phyloP scores from a whole-genome alignment of 768 basidiomycete species.

The Collybia sordida region DNA sequence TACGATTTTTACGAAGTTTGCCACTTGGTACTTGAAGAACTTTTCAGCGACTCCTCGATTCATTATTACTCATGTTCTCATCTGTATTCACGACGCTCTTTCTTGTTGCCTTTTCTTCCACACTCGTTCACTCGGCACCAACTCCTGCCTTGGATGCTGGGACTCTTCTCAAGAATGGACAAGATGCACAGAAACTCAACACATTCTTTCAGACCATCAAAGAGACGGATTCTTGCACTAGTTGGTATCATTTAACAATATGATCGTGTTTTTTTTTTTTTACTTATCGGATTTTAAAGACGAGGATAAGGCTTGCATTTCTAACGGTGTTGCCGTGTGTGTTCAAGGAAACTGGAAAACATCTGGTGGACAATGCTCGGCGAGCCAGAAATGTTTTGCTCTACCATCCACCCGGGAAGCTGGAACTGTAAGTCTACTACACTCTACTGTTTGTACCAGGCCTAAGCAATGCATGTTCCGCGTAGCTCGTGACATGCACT shows the following conservation, averaged over 20 bases:
- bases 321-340: conserved; percentile 39
- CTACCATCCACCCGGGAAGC: conserved; percentile 40
- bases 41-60: conserved; percentile 11
- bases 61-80: conserved; percentile 11
- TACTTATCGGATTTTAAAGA: conserved; percentile 28
- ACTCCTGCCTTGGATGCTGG: conserved; percentile 34
- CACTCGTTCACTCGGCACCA: conserved; percentile 25
- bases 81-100: conserved; percentile 7
- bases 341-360: conserved; percentile 38
- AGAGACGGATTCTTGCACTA: conserved; percentile 40
- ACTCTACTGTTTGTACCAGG: background rate
- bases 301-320: conserved; percentile 45
- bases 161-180: conserved; percentile 47
- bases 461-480: background rate
- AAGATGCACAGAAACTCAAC: conserved; percentile 52
- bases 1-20: conserved; percentile 13
- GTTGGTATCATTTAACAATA: conserved; percentile 25
- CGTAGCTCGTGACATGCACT: conserved; percentile 51
- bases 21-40: conserved; percentile 2
- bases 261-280: background rate
- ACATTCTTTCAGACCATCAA: conserved; percentile 40
- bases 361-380: conserved; percentile 30
- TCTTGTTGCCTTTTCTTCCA: conserved; percentile 21
- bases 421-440: conserved; percentile 42
- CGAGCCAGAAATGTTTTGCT: conserved; percentile 47